phyloP scores from a whole-genome alignment of 208 protist species.

The Acanthamoeba healyi region DNA sequence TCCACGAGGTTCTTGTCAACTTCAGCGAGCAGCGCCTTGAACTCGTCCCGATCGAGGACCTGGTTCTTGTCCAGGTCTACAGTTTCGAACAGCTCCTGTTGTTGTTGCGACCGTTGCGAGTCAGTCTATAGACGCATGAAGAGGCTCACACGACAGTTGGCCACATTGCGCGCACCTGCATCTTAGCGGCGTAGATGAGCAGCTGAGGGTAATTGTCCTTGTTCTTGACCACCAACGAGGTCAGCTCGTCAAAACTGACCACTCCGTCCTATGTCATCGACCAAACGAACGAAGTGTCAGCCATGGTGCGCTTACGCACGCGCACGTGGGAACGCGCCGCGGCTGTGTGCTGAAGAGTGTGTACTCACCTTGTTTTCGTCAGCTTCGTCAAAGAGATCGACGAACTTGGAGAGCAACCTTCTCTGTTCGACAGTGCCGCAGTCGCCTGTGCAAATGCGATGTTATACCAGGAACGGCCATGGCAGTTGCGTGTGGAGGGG shows the following conservation, averaged over 20 bases:
- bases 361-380: conserved; percentile 13
- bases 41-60: conserved; percentile 25
- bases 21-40: conserved; percentile 25
- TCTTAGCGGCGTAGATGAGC: conserved; percentile 19
- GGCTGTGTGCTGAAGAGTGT: neutral
- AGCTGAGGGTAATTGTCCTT: conserved; percentile 23
- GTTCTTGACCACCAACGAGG: neutral
- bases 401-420: neutral
- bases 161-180: neutral
- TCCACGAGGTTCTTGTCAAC: conserved; percentile 7
- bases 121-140: no score
- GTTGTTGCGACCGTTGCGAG: no score
- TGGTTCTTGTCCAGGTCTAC: conserved; percentile 33
- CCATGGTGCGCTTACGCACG: no score
- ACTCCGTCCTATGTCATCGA: neutral
- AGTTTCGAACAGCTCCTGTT: conserved; percentile 38
- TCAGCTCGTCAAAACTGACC: conserved; percentile 7
- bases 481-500: neutral
- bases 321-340: neutral
- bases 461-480: no score
- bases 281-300: no score
- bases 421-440: conserved; percentile 35
- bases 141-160: neutral
- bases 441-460: neutral
- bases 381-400: conserved; percentile 15